Evolutionary conservation across 768 basidiomycete species (phyloP).

Genomic region (Paxillus rubicundulus): DNA sequence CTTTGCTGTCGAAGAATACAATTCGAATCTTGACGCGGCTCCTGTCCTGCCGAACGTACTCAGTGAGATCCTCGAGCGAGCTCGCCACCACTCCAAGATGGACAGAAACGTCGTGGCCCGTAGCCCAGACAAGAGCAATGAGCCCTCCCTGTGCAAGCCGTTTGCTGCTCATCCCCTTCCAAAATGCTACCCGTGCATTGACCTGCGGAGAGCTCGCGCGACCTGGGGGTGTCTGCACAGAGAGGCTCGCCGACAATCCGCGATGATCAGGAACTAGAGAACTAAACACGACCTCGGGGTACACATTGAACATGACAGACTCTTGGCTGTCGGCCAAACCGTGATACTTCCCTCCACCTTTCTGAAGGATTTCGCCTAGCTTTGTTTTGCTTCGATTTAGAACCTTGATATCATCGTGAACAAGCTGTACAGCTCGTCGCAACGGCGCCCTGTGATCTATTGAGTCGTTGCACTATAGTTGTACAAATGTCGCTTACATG

Average conservation of each 20-base stretch:
- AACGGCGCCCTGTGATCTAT: constrained; percentile 45
- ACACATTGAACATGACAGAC: constrained; percentile 59
- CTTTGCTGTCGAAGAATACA: constrained; percentile 59
- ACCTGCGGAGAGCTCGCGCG: constrained; percentile 42
- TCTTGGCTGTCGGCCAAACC: constrained; percentile 41
- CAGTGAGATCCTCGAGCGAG: constrained; percentile 42
- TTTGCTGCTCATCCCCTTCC: constrained; percentile 60
- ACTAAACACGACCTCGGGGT: constrained; percentile 50
- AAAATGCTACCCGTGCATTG: constrained; percentile 47
- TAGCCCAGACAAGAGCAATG: constrained; percentile 56
- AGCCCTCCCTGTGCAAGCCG: constrained; percentile 61
- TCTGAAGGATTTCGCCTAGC: constrained; percentile 46
- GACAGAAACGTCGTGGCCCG: constrained; percentile 33
- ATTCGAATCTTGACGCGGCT: constrained; percentile 46
- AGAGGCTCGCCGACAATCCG: constrained; percentile 48
- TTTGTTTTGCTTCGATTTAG: constrained; percentile 29
- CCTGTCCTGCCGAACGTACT: constrained; percentile 36
- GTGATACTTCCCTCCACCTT: constrained; percentile 59
- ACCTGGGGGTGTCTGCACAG: constrained; percentile 54
- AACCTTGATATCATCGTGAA: constrained; percentile 44
- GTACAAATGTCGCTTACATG: constrained; percentile 40
- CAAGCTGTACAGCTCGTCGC: constrained; percentile 46
- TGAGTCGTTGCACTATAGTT: not conserved
- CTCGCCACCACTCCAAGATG: constrained; percentile 55
- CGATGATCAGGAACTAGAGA: constrained; percentile 49